phyloP scores from a whole-genome alignment of 1,139 yeast genomes.

The Kodamaea suecica region DNA sequence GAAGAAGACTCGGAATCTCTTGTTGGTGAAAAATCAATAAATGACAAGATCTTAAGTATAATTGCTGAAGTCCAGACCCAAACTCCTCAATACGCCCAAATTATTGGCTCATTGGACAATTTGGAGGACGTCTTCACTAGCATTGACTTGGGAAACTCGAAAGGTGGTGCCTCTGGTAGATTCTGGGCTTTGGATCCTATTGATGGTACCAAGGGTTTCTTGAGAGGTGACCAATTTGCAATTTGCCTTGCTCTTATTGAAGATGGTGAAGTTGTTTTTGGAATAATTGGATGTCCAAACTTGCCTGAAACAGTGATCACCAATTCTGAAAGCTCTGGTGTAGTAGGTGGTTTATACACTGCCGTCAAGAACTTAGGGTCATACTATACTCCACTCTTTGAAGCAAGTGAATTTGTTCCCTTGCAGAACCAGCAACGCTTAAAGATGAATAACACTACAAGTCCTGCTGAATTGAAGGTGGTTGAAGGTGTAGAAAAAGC shows the following conservation, averaged over 20 bases:
- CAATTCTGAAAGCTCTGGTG: constrained; percentile 36
- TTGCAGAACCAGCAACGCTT: constrained; percentile 38
- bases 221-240: constrained; percentile 95
- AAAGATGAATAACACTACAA: constrained; percentile 40
- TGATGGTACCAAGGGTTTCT: constrained; percentile 96
- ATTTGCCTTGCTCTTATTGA: constrained; percentile 89
- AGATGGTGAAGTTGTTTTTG: constrained; percentile 79
- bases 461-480: constrained; percentile 56
- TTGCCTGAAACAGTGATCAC: constrained; percentile 52
- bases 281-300: constrained; percentile 96
- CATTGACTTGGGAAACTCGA: constrained; percentile 75
- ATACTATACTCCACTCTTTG: constrained; percentile 49
- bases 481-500: constrained; percentile 97
- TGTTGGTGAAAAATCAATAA: constrained; percentile 39
- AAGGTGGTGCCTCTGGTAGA: constrained; percentile 76
- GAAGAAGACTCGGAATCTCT: constrained; percentile 83
- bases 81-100: constrained; percentile 21
- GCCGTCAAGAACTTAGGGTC: constrained; percentile 79
- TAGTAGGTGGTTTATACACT: constrained; percentile 67
- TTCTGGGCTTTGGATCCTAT: constrained; percentile 98
- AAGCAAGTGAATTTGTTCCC: constrained; percentile 30
- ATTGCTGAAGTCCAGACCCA: constrained; percentile 44
- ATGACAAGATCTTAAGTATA: constrained; percentile 47
- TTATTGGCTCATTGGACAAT: constrained; percentile 42
- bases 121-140: constrained; percentile 55